A percentile compares a stretch with the other conserved stretches of the same genome.
These are phyloP conservation scores for Fusarium aywerte DNA, from an alignment of 2,329 filamentous ascomycete genomes.

Conservation along the genomic window DNA sequence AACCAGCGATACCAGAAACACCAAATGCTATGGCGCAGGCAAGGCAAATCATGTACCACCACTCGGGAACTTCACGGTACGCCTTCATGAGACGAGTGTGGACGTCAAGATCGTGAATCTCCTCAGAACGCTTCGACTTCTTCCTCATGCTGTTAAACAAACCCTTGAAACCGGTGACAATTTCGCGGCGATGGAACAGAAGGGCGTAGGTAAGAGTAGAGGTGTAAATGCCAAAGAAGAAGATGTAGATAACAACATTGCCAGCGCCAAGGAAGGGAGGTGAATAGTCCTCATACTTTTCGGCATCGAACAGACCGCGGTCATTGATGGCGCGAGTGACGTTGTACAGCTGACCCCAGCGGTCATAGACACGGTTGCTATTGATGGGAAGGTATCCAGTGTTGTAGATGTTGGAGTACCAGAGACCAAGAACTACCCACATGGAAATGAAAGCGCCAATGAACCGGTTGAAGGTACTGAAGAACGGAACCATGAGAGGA, in stretches of 20 bases:
- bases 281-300: slow-evolving; percentile 62
- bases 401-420: slow-evolving; percentile 69
- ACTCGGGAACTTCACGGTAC: slow-evolving; percentile 63
- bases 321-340: slow-evolving; percentile 56
- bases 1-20: slow-evolving; percentile 59
- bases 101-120: slow-evolving; percentile 56
- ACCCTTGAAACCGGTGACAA: slow-evolving; percentile 60
- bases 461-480: slow-evolving; percentile 71
- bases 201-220: slow-evolving; percentile 62
- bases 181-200: slow-evolving; percentile 64
- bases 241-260: slow-evolving; percentile 63
- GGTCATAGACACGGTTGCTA: slow-evolving; percentile 63
- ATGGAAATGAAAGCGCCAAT: slow-evolving; percentile 66
- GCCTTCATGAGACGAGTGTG: slow-evolving; percentile 61
- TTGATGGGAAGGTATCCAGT: slow-evolving; percentile 65
- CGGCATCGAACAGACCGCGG: slow-evolving; percentile 57
- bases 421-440: slow-evolving; percentile 66
- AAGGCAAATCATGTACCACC: slow-evolving; percentile 63
- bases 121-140: slow-evolving; percentile 52
- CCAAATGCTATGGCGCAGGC: slow-evolving; percentile 58
- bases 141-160: slow-evolving; percentile 59
- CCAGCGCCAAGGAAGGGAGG: slow-evolving; percentile 63
- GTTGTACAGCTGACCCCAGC: slow-evolving; percentile 60
- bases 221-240: slow-evolving; percentile 66
- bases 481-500: slow-evolving; percentile 62